Evolutionary conservation across 2,329 filamentous ascomycete genomes (phyloP).

Genomic region (Aspergillus melleus): DNA sequence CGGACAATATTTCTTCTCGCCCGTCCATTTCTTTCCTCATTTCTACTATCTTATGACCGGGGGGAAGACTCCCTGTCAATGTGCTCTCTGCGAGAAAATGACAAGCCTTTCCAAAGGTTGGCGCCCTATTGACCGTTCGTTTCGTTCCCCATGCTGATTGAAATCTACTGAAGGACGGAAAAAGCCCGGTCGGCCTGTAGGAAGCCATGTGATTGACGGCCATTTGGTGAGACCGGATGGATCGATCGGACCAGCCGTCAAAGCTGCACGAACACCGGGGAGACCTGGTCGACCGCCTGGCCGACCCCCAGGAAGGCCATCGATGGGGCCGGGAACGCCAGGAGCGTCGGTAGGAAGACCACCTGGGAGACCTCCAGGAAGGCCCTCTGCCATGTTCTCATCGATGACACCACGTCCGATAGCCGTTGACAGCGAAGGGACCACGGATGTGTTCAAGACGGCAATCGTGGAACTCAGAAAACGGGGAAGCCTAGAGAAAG

Average conservation of each 20-base stretch:
- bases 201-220: background rate
- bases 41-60: slow-evolving; percentile 58
- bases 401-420: slow-evolving; percentile 4
- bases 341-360: slow-evolving; percentile 6
- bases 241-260: background rate
- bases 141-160: background rate
- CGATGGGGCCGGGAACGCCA: slow-evolving; percentile 1
- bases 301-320: slow-evolving; percentile 8
- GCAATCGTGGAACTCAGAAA: slow-evolving; percentile 51
- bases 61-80: slow-evolving; percentile 48
- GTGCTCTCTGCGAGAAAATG: slow-evolving; percentile 47
- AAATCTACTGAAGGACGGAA: background rate
- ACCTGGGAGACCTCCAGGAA: slow-evolving; percentile 5
- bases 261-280: slow-evolving; percentile 3
- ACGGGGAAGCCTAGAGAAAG: slow-evolving; percentile 42
- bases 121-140: background rate
- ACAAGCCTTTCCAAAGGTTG: slow-evolving; percentile 16
- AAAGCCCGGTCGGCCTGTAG: slow-evolving; percentile 2
- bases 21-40: slow-evolving; percentile 56
- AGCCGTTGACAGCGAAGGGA: slow-evolving; percentile 53
- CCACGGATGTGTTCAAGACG: slow-evolving; percentile 53
- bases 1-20: slow-evolving; percentile 54
- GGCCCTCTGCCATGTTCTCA: slow-evolving; percentile 9
- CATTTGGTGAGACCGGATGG: background rate
- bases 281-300: slow-evolving; percentile 6